Evolutionary conservation across 768 basidiomycete species (phyloP), one percentile per base, ranked within the genome.

Genomic region (Baorangia bicolor): DNA sequence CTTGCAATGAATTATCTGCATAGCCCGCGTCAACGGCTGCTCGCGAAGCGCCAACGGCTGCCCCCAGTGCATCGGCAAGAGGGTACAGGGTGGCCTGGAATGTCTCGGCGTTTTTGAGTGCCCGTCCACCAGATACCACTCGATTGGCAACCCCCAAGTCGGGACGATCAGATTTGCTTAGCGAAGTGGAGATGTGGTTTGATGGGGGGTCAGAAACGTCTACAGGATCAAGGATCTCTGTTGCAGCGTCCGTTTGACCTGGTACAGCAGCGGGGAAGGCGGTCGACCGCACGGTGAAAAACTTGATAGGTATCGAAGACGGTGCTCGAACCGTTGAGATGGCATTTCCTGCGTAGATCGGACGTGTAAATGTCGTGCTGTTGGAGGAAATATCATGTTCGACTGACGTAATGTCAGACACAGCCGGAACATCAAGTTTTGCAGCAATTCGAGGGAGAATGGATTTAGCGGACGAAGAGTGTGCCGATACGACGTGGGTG

Each of bases 11-110:
- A 74, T 98, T 98, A 73, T 98, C 97, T 28, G 93, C 94, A 66
- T 98, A 98, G 1, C 97, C 97, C 27, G 94, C 92, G 71, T 99
- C 97, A 18, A 99, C 97, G 4, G 97, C 97, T 6, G 97, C 97
- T 51, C 97, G 86, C 20, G 92, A 94, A n/a, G 97, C 97, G 56
- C 97, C 97, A 56, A 99, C 91, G 28, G 96, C 96, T 10, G 97
- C 97, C 38, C 92, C 93, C 21, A 99, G 80, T 2, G 81, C 86
- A 68, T 98, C 97, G 2, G 96, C 97, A 18, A 98, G 83, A 0
- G 97, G 97, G 64, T 94, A 88, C 35, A 98, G 76, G 11, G 88
- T 88, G 30, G 80, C 73, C 49, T 87, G 83, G 74, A 99, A 99
- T n/a, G 89, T 94, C 67, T 94, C 90, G 34, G 92, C 90, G 60